Evolutionary conservation across 2,329 filamentous ascomycete species (phyloP).

Genomic region (Drechslerella coelobrocha): DNA sequence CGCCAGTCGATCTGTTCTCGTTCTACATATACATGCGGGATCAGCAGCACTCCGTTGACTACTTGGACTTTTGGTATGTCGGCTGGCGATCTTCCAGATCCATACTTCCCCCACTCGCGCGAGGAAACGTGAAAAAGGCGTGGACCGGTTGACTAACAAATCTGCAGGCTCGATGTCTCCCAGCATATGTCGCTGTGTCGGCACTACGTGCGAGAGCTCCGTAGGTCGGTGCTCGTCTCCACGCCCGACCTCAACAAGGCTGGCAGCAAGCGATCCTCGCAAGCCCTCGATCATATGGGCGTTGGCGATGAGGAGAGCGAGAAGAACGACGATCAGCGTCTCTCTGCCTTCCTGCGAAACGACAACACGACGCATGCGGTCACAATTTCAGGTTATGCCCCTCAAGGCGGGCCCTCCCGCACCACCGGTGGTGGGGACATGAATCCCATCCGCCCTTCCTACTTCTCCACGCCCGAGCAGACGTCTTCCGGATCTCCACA

Average conservation of each 20-base stretch:
- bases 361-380: constrained; percentile 63
- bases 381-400: constrained; percentile 58
- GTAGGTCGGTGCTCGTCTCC: constrained; percentile 87
- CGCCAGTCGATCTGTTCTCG: constrained; percentile 94
- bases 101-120: background rate
- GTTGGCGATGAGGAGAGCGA: constrained; percentile 73
- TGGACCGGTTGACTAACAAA: constrained; percentile 4
- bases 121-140: background rate
- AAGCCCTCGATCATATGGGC: constrained; percentile 75
- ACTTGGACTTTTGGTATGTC: constrained; percentile 92
- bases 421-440: constrained; percentile 55
- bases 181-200: constrained; percentile 98
- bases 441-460: constrained; percentile 63
- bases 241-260: constrained; percentile 87
- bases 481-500: constrained; percentile 78
- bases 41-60: constrained; percentile 96
- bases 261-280: constrained; percentile 82
- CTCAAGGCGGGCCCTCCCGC: constrained; percentile 64
- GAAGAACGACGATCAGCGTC: constrained; percentile 81
- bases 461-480: constrained; percentile 69
- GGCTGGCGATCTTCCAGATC: constrained; percentile 7
- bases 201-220: constrained; percentile 94
- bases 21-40: constrained; percentile 99
- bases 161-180: constrained; percentile 89
- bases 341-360: constrained; percentile 84